These are phyloP conservation scores for Penicillium subrubescens DNA, from an alignment of 495 filamentous ascomycete species.

Conservation along the genomic window DNA sequence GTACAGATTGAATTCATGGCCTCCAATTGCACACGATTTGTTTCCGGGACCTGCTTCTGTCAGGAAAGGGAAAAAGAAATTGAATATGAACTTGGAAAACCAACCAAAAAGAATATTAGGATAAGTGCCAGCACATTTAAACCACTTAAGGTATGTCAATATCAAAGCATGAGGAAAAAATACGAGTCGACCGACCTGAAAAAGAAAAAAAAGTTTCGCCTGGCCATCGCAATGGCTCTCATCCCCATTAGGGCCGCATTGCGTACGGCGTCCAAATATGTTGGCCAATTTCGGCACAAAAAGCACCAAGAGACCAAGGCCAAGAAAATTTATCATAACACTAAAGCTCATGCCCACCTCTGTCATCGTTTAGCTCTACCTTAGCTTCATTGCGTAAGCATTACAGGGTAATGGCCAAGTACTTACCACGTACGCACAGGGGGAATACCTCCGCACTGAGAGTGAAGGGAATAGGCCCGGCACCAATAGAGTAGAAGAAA, in stretches of 20 bases:
- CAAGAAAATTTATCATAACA: constrained; percentile 64
- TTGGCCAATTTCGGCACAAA: constrained; percentile 26
- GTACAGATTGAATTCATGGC: too few species aligned
- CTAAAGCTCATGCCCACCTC: constrained; percentile 71
- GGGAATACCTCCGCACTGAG: constrained; percentile 41
- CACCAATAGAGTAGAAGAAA: constrained; percentile 26
- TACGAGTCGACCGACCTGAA: too few species aligned
- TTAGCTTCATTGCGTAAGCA: too few species aligned
- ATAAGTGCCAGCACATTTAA: too few species aligned
- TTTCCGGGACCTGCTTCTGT: too few species aligned
- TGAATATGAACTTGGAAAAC: too few species aligned
- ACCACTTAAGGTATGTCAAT: too few species aligned
- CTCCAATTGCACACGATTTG: too few species aligned
- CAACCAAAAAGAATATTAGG: too few species aligned
- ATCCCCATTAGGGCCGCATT: constrained; percentile 1
- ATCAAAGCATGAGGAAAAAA: too few species aligned
- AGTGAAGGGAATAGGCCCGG: constrained; percentile 28
- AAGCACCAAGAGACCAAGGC: constrained; percentile 28
- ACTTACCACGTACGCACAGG: constrained; percentile 55
- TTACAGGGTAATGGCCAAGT: too few species aligned
- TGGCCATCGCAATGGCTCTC: constrained; percentile 7
- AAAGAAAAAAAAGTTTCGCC: constrained; percentile 22
- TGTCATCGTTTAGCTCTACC: constrained; percentile 6
- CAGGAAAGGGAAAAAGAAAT: too few species aligned
- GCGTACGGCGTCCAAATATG: constrained; percentile 1